Evolutionary conservation across 148 eudicot species (phyloP).

Genomic region (Spergularia bocconei): DNA sequence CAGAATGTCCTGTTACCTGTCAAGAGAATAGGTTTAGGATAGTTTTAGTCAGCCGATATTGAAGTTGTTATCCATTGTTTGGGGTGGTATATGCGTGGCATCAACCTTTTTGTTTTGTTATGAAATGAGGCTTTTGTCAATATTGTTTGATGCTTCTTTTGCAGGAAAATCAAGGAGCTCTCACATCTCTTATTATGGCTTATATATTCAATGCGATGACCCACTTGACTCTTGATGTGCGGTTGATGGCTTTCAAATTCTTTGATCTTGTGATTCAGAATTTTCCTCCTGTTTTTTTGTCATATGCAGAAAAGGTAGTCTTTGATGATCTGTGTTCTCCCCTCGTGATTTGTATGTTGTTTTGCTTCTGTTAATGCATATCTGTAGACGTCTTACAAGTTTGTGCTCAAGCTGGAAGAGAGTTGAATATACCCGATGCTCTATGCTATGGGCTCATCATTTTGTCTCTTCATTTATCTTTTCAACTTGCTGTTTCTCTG

Average conservation of each 20-base stretch:
- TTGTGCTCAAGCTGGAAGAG: background rate
- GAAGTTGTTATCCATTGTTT: background rate
- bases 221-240: constrained; percentile 74
- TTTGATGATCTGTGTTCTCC: constrained; percentile 2
- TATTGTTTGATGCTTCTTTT: constrained; percentile 17
- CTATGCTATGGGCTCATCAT: background rate
- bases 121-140: constrained; percentile 2
- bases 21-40: background rate
- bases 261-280: constrained; percentile 71
- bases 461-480: background rate
- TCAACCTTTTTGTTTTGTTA: constrained; percentile 3
- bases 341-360: background rate
- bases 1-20: background rate
- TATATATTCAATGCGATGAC: constrained; percentile 93
- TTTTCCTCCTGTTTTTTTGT: constrained; percentile 65
- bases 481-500: too few species aligned
- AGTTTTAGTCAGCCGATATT: background rate
- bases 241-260: constrained; percentile 90
- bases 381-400: background rate
- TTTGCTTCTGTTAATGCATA: background rate
- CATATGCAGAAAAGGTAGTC: constrained; percentile 78
- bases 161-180: constrained; percentile 83
- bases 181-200: constrained; percentile 73
- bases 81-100: background rate
- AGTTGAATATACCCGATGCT: background rate